phyloP scores from a whole-genome alignment of 345 rosid genomes.

The Eucalyptus sideroxylon region DNA sequence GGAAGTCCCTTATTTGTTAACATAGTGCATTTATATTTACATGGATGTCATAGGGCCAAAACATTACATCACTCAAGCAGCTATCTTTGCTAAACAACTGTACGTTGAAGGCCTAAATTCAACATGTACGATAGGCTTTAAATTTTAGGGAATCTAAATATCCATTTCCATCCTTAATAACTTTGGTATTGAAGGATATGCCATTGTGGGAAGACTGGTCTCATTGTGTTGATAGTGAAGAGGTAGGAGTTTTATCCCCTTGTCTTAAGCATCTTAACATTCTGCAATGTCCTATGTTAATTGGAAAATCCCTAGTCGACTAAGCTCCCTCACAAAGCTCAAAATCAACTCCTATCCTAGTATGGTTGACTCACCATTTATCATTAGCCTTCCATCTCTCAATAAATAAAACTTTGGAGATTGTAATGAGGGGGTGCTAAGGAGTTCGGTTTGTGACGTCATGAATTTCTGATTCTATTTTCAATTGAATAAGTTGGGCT shows the following conservation, averaged over 20 bases:
- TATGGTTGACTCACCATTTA: too few species aligned
- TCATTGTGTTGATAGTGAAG: neutral
- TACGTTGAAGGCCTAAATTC: neutral
- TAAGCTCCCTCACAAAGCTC: too few species aligned
- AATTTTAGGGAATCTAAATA: neutral
- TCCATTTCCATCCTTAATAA: neutral
- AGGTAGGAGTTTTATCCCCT: neutral
- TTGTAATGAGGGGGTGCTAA: too few species aligned
- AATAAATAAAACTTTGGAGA: too few species aligned
- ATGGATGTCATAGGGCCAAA: neutral
- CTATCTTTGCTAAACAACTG: neutral
- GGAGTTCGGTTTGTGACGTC: too few species aligned
- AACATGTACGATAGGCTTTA: neutral
- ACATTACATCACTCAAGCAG: rapidly evolving
- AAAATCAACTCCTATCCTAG: too few species aligned
- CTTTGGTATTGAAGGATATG: neutral
- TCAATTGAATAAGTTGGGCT: too few species aligned
- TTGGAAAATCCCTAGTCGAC: too few species aligned
- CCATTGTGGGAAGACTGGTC: neutral
- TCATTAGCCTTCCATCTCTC: too few species aligned
- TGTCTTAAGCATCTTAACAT: too few species aligned
- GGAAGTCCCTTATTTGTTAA: neutral
- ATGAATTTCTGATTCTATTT: too few species aligned
- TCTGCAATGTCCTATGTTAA: too few species aligned
- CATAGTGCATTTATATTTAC: neutral